Conservation (phyloP, 1,284 basidiomycete species). For the Melampsora larici-populina region DNA sequence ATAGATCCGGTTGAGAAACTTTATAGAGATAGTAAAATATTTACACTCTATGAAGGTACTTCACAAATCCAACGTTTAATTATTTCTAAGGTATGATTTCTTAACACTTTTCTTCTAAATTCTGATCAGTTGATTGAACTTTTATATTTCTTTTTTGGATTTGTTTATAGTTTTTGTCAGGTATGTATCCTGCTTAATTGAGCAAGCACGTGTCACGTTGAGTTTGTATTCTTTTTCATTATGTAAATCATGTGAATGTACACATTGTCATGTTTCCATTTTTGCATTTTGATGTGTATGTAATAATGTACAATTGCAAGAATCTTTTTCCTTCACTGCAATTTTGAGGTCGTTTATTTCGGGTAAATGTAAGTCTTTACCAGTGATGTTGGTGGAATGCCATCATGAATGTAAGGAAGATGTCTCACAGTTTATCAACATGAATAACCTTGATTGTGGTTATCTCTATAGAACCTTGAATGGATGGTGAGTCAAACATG, state of each 20-base stretch:
- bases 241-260: too few species aligned
- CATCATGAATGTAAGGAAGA: too few species aligned
- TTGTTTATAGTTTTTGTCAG: neutral
- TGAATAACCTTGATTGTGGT: too few species aligned
- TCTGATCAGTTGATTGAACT: neutral
- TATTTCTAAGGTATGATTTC: constrained; percentile 50
- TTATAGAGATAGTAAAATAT: constrained; percentile 56
- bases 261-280: neutral
- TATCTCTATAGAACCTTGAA: too few species aligned
- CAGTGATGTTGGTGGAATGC: too few species aligned
- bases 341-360: too few species aligned
- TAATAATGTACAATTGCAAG: neutral
- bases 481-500: too few species aligned
- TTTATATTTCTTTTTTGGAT: neutral
- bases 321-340: too few species aligned
- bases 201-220: neutral
- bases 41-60: constrained; percentile 56
- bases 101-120: neutral
- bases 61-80: constrained; percentile 56
- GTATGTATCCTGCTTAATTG: neutral
- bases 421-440: too few species aligned
- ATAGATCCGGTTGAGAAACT: constrained; percentile 43
- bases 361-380: too few species aligned
- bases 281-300: neutral
- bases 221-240: too few species aligned